Conservation (phyloP, 768 basidiomycete genomes). For the Trametes maxima region DNA sequence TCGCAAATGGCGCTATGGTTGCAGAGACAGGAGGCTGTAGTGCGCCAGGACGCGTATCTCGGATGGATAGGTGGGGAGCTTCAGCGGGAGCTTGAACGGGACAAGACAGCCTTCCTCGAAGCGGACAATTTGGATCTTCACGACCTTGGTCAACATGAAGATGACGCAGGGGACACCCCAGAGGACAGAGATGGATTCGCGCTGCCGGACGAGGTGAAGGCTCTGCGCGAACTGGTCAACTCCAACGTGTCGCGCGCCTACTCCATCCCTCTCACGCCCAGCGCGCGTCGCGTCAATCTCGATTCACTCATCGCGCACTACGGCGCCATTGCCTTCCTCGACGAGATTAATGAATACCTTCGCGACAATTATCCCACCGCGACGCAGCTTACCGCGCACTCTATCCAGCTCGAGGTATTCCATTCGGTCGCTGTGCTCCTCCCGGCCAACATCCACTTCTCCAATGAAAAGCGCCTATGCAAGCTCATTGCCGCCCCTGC, state of each 20-base stretch:
- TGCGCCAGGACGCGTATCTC: conserved; percentile 23
- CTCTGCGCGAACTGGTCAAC: not conserved
- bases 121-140: not conserved
- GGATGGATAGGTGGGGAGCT: not conserved
- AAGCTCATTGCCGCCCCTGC: not conserved
- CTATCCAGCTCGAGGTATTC: not conserved
- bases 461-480: not conserved
- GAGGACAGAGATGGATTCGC: not conserved
- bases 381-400: not conserved
- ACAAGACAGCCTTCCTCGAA: no score
- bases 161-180: no score
- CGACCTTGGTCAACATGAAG: not conserved
- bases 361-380: not conserved
- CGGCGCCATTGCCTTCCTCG: not conserved
- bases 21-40: conserved; percentile 33
- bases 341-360: not conserved
- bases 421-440: not conserved
- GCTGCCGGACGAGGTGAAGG: not conserved
- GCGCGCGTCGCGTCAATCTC: not conserved
- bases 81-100: not conserved
- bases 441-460: not conserved
- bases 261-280: not conserved
- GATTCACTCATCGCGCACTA: not conserved
- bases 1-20: conserved; percentile 45
- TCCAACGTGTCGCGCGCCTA: conserved; percentile 1